A percentile compares a stretch with the other conserved stretches of the same genome.
These are phyloP conservation scores for Phalaenopsis aphrodite DNA, from an alignment of 106 monocot species.

Conservation along the genomic window DNA sequence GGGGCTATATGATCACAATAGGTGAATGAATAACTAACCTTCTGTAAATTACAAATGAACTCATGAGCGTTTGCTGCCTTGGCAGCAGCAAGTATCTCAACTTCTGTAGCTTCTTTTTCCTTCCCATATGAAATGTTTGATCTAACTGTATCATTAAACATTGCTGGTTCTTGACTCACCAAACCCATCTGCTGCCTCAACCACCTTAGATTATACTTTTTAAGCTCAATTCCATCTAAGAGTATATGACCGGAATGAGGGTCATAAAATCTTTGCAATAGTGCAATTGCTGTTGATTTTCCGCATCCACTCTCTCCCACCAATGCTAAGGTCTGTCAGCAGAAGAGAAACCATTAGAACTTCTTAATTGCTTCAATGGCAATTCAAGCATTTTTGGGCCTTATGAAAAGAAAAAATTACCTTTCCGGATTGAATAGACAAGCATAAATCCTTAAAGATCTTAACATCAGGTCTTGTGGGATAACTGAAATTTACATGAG, in stretches of 20 bases:
- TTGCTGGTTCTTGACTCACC: constrained; percentile 5
- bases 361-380: neutral
- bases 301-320: constrained; percentile 8
- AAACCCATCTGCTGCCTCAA: constrained; percentile 4
- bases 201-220: constrained; percentile 1
- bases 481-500: neutral
- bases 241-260: neutral
- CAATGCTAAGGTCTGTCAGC: constrained; percentile 5
- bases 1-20: neutral
- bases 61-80: constrained; percentile 3
- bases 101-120: neutral
- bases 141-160: constrained; percentile 3
- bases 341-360: neutral
- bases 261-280: constrained; percentile 7
- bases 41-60: constrained; percentile 4
- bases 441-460: constrained; percentile 1
- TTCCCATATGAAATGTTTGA: constrained; percentile 2
- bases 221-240: neutral
- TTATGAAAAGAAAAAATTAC: neutral
- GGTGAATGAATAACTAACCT: constrained; percentile 1
- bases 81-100: neutral
- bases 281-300: constrained; percentile 4
- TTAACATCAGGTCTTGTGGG: neutral
- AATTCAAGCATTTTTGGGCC: neutral
- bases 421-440: neutral